phyloP scores from a whole-genome alignment of 768 basidiomycete genomes.

The Auriscalpium vulgare region DNA sequence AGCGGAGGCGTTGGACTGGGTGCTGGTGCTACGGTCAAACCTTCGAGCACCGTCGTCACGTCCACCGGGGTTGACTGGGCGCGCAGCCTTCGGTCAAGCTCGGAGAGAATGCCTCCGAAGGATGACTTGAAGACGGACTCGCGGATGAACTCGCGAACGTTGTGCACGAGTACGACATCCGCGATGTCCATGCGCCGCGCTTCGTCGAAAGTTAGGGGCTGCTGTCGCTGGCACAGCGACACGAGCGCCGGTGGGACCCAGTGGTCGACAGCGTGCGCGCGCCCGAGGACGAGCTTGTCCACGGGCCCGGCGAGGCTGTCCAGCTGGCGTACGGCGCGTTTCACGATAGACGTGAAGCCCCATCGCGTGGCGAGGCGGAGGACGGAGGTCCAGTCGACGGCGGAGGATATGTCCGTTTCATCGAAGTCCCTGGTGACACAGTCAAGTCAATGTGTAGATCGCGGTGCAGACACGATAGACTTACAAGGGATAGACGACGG shows the following conservation, averaged over 20 bases:
- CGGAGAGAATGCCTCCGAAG: too few relatives aligned
- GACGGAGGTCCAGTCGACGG: constrained; percentile 22
- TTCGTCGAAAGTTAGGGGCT: constrained; percentile 8
- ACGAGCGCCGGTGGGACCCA: constrained; percentile 4
- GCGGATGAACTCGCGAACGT: constrained; percentile 7
- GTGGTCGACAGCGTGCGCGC: background rate
- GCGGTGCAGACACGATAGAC: too few relatives aligned
- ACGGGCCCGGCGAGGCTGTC: background rate
- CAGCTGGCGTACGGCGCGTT: background rate
- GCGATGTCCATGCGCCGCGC: constrained; percentile 3
- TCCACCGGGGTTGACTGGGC: too few relatives aligned
- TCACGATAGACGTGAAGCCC: constrained; percentile 23
- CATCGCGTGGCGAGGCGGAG: constrained; percentile 21
- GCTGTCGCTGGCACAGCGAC: constrained; percentile 2
- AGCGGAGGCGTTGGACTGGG: too few relatives aligned
- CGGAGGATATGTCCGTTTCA: constrained; percentile 6
- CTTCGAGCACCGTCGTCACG: too few relatives aligned
- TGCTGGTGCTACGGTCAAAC: too few relatives aligned
- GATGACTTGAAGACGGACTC: too few relatives aligned
- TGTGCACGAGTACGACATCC: constrained; percentile 4
- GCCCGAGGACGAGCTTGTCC: constrained; percentile 3
- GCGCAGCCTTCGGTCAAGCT: too few relatives aligned
- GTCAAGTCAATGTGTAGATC: background rate
- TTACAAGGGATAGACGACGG: background rate
- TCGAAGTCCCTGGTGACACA: constrained; percentile 9